Conservation (phyloP, 2,329 filamentous ascomycete genomes). For the Rhynchosporium graminicola region DNA sequence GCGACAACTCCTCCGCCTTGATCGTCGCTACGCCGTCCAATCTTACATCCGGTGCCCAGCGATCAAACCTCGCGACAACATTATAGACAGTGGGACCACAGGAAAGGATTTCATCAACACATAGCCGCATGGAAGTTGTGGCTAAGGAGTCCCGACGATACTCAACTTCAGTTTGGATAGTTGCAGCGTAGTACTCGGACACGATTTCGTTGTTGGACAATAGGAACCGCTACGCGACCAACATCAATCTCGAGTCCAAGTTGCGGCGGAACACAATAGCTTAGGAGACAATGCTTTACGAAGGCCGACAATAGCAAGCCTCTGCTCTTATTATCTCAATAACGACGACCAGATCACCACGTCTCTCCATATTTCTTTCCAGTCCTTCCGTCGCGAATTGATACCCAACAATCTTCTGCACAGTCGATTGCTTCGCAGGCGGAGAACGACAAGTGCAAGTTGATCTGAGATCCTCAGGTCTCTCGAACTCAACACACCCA, state of each 20-base stretch:
- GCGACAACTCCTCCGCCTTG: slow-evolving; percentile 21
- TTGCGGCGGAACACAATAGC: slow-evolving; percentile 2
- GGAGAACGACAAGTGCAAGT: slow-evolving; percentile 27
- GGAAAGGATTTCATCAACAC: slow-evolving; percentile 11
- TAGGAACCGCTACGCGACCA: slow-evolving; percentile 1
- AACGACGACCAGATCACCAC: slow-evolving; percentile 1
- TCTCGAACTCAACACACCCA: slow-evolving; percentile 11
- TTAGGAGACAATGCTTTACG: slow-evolving; percentile 19
- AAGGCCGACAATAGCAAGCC: slow-evolving; percentile 25
- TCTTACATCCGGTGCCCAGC: slow-evolving; percentile 17
- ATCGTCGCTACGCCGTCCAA: slow-evolving; percentile 8
- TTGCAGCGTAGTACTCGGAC: slow-evolving; percentile 1
- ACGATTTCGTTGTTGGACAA: slow-evolving; percentile 9
- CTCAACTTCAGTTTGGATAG: neutral
- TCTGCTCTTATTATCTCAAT: slow-evolving; percentile 19
- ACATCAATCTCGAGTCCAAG: neutral
- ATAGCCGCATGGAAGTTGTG: neutral
- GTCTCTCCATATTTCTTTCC: slow-evolving; percentile 12
- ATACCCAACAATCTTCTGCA: slow-evolving; percentile 18
- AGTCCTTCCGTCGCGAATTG: slow-evolving; percentile 5
- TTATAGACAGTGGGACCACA: slow-evolving; percentile 10
- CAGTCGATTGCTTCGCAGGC: slow-evolving; percentile 29
- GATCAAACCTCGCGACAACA: slow-evolving; percentile 27
- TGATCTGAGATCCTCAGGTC: slow-evolving; percentile 3
- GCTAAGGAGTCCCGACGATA: slow-evolving; percentile 8